Evolutionary conservation across 1,284 basidiomycete species (phyloP).

Genomic region (Termitomyces sp.): DNA sequence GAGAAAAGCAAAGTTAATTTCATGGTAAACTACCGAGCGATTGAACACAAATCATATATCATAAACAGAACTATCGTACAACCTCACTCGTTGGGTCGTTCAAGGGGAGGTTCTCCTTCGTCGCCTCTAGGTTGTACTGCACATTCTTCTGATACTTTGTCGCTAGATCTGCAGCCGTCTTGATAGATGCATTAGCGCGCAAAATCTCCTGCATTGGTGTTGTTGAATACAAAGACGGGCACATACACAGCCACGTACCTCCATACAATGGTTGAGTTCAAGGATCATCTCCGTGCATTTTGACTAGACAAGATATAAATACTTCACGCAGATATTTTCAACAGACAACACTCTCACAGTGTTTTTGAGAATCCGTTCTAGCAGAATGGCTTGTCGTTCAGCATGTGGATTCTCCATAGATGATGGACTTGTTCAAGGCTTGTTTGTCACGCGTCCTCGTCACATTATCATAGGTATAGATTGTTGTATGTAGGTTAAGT

Average conservation of each 20-base stretch:
- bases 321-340: not conserved
- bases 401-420: constrained; percentile 89
- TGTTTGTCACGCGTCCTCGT: constrained; percentile 10
- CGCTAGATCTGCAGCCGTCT: constrained; percentile 72
- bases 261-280: constrained; percentile 78
- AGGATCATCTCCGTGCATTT: constrained; percentile 76
- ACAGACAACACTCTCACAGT: constrained; percentile 43
- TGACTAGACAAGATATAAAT: constrained; percentile 38
- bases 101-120: constrained; percentile 29
- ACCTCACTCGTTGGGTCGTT: not conserved
- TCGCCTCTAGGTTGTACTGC: constrained; percentile 78
- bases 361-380: constrained; percentile 89
- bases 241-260: constrained; percentile 36
- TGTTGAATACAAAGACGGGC: not conserved
- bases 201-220: constrained; percentile 57
- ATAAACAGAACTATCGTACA: not conserved
- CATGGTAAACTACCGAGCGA: no score
- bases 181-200: constrained; percentile 64
- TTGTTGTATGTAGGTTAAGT: constrained; percentile 3
- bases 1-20: no score
- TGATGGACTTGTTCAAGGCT: not conserved
- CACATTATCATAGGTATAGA: constrained; percentile 9
- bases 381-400: constrained; percentile 82
- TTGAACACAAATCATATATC: not conserved
- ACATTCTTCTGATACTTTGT: constrained; percentile 84